Conservation (phyloP, 1,284 basidiomycete genomes). For the Cutaneotrichosporon cyanovorans region DNA sequence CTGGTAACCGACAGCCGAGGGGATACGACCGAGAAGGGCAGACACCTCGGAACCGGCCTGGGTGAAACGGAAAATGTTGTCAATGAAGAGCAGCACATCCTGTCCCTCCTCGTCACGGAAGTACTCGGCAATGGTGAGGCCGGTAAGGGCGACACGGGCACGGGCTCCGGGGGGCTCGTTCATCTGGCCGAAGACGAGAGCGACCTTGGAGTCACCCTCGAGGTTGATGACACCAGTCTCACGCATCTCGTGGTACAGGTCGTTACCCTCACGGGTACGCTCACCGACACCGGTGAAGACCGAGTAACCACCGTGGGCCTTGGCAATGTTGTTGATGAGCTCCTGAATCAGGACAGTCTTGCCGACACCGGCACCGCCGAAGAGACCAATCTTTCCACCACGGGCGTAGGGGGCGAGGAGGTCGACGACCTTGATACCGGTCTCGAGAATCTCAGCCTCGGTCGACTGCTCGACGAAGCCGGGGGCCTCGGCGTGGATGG, state of each 20-base stretch:
- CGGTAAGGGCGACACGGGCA: constrained; percentile 98
- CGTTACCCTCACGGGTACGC: constrained; percentile 99
- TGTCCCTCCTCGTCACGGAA: constrained; percentile 99
- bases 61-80: constrained; percentile 99
- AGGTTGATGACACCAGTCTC: constrained; percentile 99
- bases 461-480: constrained; percentile 97
- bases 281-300: constrained; percentile 98
- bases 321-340: constrained; percentile 99
- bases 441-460: constrained; percentile 95
- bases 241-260: constrained; percentile 99
- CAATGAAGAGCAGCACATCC: constrained; percentile 99
- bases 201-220: constrained; percentile 97
- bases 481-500: constrained; percentile 96
- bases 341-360: constrained; percentile 96
- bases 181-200: constrained; percentile 99
- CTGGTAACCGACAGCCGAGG: constrained; percentile 99
- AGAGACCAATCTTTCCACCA: constrained; percentile 99
- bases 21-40: constrained; percentile 98
- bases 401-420: constrained; percentile 97
- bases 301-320: constrained; percentile 99
- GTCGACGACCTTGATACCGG: constrained; percentile 99
- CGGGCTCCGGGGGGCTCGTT: constrained; percentile 99
- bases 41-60: constrained; percentile 99
- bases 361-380: constrained; percentile 99
- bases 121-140: constrained; percentile 98